Conservation (phyloP, 2,329 filamentous ascomycete genomes). For the Alternaria alternata region DNA sequence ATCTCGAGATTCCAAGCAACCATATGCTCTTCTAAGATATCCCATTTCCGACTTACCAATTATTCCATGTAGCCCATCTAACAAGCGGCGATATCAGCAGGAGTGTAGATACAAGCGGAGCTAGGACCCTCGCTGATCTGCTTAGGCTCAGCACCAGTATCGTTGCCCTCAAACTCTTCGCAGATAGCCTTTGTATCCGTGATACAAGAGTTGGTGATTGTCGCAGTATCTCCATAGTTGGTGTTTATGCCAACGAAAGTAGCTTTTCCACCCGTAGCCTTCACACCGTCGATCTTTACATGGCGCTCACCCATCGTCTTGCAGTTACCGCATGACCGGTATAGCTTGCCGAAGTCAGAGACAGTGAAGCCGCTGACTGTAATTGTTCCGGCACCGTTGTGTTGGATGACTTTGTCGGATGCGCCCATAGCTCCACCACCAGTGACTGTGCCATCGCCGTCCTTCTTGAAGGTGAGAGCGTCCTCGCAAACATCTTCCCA, state of each 20-base stretch:
- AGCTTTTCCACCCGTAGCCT: constrained; percentile 53
- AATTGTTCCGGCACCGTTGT: constrained; percentile 53
- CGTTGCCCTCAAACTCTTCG: constrained; percentile 46
- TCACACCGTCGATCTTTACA: constrained; percentile 56
- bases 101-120: constrained; percentile 26
- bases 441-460: constrained; percentile 49
- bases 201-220: constrained; percentile 49
- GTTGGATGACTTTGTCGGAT: constrained; percentile 55
- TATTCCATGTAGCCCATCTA: constrained; percentile 9
- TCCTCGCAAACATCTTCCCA: constrained; percentile 56
- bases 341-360: constrained; percentile 53
- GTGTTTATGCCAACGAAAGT: constrained; percentile 59
- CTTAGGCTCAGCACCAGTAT: constrained; percentile 39
- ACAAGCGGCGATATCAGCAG: constrained; percentile 30
- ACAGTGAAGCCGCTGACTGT: constrained; percentile 48
- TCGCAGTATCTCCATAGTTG: constrained; percentile 61
- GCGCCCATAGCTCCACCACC: constrained; percentile 53
- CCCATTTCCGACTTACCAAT: neutral
- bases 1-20: neutral
- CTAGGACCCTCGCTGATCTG: constrained; percentile 35
- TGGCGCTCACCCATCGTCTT: constrained; percentile 58
- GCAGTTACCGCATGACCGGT: constrained; percentile 58
- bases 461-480: constrained; percentile 48
- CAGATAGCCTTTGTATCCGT: constrained; percentile 43
- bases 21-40: neutral